Conservation (phyloP, 1,284 basidiomycete species). For the Boletus sp. region DNA sequence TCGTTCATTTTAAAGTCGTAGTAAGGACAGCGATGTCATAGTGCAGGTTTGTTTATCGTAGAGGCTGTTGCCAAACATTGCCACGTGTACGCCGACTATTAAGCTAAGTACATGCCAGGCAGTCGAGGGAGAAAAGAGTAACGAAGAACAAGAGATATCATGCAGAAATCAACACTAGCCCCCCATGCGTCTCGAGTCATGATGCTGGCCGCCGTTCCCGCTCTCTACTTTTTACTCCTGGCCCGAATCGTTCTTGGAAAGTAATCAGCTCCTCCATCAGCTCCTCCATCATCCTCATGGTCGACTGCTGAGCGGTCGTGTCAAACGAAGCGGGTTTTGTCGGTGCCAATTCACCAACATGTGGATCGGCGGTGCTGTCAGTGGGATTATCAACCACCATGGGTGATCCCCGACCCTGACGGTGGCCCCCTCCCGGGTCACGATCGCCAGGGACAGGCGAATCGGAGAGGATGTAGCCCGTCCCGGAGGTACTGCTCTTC, state of each 20-base stretch:
- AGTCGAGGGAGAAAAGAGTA: not conserved
- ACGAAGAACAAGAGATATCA: conserved; percentile 11
- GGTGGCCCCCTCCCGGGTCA: conserved; percentile 14
- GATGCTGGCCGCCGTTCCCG: conserved; percentile 46
- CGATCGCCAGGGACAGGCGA: conserved; percentile 15
- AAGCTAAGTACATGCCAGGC: not conserved
- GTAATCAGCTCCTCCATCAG: conserved; percentile 82
- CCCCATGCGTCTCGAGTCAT: conserved; percentile 28
- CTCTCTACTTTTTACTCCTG: conserved; percentile 56
- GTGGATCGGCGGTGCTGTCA: conserved; percentile 3
- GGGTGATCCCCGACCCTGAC: conserved; percentile 21
- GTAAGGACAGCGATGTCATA: not conserved
- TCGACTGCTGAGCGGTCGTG: conserved; percentile 33
- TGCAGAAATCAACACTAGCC: conserved; percentile 14
- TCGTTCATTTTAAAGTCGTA: conserved; percentile 11
- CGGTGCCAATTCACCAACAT: conserved; percentile 6
- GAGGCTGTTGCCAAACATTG: conserved; percentile 31
- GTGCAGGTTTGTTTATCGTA: conserved; percentile 22
- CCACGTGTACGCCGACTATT: conserved; percentile 20
- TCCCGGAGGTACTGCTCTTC: conserved; percentile 33
- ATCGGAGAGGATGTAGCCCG: conserved; percentile 4
- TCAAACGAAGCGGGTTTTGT: conserved; percentile 10
- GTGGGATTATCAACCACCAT: conserved; percentile 26
- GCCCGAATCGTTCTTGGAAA: conserved; percentile 85
- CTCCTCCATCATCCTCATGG: conserved; percentile 84